Percentiles rank a stretch among this genome's conserved stretches.
Conservation (phyloP, 176 grass and related monocot species). For the Avena sativa region DNA sequence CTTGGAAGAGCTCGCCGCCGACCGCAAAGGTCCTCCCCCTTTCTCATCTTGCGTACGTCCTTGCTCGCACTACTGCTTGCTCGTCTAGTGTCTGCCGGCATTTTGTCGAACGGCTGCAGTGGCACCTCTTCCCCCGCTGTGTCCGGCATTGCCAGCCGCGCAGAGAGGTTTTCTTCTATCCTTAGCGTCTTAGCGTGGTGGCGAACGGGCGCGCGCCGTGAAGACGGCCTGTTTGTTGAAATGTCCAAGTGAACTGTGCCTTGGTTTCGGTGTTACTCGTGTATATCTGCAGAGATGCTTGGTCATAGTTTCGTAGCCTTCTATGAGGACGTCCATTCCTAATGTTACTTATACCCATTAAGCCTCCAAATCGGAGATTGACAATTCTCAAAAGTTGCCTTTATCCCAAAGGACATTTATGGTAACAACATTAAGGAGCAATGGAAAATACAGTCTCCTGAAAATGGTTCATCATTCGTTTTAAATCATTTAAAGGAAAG, state of each 20-base stretch:
- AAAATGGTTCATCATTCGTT: not conserved
- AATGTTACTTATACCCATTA: not conserved
- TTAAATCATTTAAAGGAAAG: not conserved
- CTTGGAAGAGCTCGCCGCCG: slow-evolving; percentile 78
- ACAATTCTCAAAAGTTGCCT: not conserved
- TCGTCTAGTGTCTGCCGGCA: slow-evolving; percentile 8
- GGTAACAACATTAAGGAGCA: not conserved
- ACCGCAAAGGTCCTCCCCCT: slow-evolving; percentile 66
- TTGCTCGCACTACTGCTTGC: not conserved
- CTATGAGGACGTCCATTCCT: not conserved
- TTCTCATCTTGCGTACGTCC: not conserved
- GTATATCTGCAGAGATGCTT: not conserved
- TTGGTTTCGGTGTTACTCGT: not conserved
- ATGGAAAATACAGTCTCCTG: not conserved
- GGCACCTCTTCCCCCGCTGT: not conserved
- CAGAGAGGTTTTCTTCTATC: not conserved
- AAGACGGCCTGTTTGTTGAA: slow-evolving; percentile 51
- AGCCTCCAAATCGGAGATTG: not conserved
- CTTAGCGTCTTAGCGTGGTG: not conserved
- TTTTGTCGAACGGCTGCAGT: slow-evolving; percentile 1
- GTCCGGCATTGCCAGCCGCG: not conserved
- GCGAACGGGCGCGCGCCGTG: too few species aligned
- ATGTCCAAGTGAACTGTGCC: slow-evolving; percentile 28
- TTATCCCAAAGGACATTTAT: not conserved
- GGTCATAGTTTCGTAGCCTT: not conserved